phyloP scores from a whole-genome alignment of 2,329 filamentous ascomycete genomes.

The Meredithiella fracta region DNA sequence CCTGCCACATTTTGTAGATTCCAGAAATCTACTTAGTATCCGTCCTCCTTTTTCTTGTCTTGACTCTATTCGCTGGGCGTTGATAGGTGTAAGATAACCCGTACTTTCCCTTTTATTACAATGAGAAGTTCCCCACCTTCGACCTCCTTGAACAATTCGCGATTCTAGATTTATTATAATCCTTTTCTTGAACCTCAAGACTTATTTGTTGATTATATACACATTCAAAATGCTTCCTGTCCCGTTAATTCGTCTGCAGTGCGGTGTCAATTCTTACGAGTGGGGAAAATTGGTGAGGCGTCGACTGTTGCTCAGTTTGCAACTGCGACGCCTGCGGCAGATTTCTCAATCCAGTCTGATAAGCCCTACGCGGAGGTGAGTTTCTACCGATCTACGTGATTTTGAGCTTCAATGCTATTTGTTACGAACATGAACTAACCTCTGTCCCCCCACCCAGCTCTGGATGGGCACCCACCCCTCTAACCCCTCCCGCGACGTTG shows the following conservation, averaged over 20 bases:
- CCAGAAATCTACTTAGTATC: too few relatives aligned
- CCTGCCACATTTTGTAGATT: too few relatives aligned
- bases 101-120: background rate
- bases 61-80: too few relatives aligned
- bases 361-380: constrained; percentile 86
- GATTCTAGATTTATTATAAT: background rate
- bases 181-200: background rate
- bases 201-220: background rate
- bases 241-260: constrained; percentile 70
- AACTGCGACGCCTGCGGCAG: constrained; percentile 59
- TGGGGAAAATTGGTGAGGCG: constrained; percentile 86
- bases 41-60: too few relatives aligned
- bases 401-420: too few relatives aligned
- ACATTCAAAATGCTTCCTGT: constrained; percentile 40
- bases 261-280: constrained; percentile 95
- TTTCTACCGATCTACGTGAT: constrained; percentile 8
- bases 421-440: constrained; percentile 15
- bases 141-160: background rate
- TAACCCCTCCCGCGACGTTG: constrained; percentile 78
- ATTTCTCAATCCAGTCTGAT: constrained; percentile 63
- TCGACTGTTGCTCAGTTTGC: constrained; percentile 85
- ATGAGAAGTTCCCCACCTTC: background rate
- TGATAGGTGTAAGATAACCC: too few relatives aligned
- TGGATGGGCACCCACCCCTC: constrained; percentile 99
- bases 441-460: constrained; percentile 36